Percentiles rank a stretch among this genome's conserved stretches.
phyloP scores from a whole-genome alignment of 768 basidiomycete species.

The Amyloporia xantha region DNA sequence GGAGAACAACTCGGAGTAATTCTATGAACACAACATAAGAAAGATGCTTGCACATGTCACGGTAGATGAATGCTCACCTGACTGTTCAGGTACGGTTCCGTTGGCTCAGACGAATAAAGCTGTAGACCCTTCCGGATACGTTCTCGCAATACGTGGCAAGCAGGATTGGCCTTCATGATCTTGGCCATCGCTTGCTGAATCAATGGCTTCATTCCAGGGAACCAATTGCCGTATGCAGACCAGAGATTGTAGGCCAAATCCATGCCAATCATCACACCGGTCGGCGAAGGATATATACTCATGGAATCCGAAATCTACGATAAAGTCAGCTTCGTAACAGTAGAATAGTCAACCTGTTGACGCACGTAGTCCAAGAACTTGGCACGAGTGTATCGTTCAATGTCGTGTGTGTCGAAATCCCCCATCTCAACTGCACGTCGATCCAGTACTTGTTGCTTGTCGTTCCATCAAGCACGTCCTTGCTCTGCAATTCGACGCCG shows the following conservation, averaged over 20 bases:
- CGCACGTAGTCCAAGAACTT: slow-evolving; percentile 97
- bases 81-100: slow-evolving; percentile 98
- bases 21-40: slow-evolving; percentile 30
- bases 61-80: too few relatives aligned
- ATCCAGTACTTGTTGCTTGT: slow-evolving; percentile 99
- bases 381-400: slow-evolving; percentile 96
- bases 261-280: slow-evolving; percentile 98
- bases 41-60: too few relatives aligned
- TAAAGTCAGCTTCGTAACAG: slow-evolving; percentile 3
- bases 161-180: slow-evolving; percentile 99
- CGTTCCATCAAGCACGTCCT: slow-evolving; percentile 95
- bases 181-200: slow-evolving; percentile 99
- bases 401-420: slow-evolving; percentile 99
- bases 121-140: slow-evolving; percentile 98
- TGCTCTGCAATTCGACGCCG: slow-evolving; percentile 52
- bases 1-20: slow-evolving; percentile 93
- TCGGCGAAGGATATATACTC: slow-evolving; percentile 99
- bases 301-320: slow-evolving; percentile 85
- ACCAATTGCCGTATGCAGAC: slow-evolving; percentile 99
- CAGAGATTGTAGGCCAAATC: slow-evolving; percentile 97
- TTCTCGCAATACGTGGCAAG: slow-evolving; percentile 93
- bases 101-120: slow-evolving; percentile 97
- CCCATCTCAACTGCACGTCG: slow-evolving; percentile 92
- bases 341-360: slow-evolving; percentile 5
- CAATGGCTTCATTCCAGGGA: slow-evolving; percentile 97